Base-by-base conservation (phyloP, 1,139 yeast genomes). In the Arxiozyma telluris region DNA sequence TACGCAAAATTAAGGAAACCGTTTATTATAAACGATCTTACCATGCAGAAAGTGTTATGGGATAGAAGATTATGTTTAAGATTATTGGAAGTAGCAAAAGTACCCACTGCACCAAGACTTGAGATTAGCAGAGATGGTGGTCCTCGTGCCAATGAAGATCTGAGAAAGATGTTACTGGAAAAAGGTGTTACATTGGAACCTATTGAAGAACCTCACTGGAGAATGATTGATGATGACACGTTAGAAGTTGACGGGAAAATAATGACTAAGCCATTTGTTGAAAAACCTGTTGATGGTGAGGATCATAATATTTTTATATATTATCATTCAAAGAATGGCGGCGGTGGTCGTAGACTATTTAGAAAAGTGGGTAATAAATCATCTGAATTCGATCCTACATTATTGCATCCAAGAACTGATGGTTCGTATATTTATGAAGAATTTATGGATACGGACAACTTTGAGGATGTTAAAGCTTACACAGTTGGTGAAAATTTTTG, bases 281-380 rank as follows among this genome's bases (percentile, higher is more conserved):
- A 94, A 70, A 94, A 94, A 64, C 99, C 99, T 0, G 98, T 93
- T 8, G 97, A 94, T 71, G 99, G 99, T 49, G 99, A 94, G 71
- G 96, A 94, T 70, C 99, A 94, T 71, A 94, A 94, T 68, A 93
- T 94, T 48, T 89, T 86, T 69, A 93, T 94, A 49, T 94, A 94
- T 71, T 93, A 93, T 68, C 87, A 94, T 44, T 80, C 81, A 55
- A 80, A 85, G 54, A 84, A 87, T 53, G 99, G 99, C 52, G 99
- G 98, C 53, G 99, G 99, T 59, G 99, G 99, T 23, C 78, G 99
- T 60, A 77, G 95, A 54, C 74, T 94, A 56, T 94, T 94, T 73
- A 80, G 99, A 61, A 94, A 94, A 68, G 95, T 94, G 56, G 98
- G 98, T 55, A 94, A 94, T 73, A 94, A 94, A 71, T 87, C 96